These are phyloP conservation scores for Schoenoplectus triqueter DNA, from an alignment of 202 grass and related monocot genomes.

Conservation along the genomic window DNA sequence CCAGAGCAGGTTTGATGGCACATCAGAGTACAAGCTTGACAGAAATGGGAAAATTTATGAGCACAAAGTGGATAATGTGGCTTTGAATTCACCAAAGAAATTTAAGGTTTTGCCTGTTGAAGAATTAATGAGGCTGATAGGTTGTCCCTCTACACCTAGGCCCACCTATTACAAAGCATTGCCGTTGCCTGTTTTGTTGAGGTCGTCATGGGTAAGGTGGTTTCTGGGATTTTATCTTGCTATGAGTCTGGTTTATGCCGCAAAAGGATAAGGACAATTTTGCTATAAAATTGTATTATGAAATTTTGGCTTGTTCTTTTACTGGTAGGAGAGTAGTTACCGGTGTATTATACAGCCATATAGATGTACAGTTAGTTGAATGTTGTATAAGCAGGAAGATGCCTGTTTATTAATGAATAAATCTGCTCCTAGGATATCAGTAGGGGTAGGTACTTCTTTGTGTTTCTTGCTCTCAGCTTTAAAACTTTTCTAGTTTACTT, in stretches of 20 bases:
- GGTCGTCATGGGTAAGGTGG: slow-evolving; percentile 62
- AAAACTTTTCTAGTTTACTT: too few species aligned
- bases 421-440: slow-evolving; percentile 33
- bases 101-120: slow-evolving; percentile 67
- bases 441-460: not conserved
- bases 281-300: slow-evolving; percentile 27
- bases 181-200: slow-evolving; percentile 36
- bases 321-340: slow-evolving; percentile 48
- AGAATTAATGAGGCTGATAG: slow-evolving; percentile 72
- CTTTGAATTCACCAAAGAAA: slow-evolving; percentile 70
- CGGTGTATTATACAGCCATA: slow-evolving; percentile 34
- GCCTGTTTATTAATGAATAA: slow-evolving; percentile 32
- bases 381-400: slow-evolving; percentile 32
- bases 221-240: slow-evolving; percentile 54
- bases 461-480: not conserved
- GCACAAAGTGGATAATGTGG: slow-evolving; percentile 88
- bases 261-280: slow-evolving; percentile 54
- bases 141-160: slow-evolving; percentile 72
- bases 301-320: slow-evolving; percentile 43
- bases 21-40: slow-evolving; percentile 92
- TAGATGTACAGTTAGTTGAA: slow-evolving; percentile 53
- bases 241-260: slow-evolving; percentile 50
- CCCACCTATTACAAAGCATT: slow-evolving; percentile 86
- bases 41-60: slow-evolving; percentile 91
- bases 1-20: slow-evolving; percentile 85